These are phyloP conservation scores for Debaryomyces singareniensis DNA, from an alignment of 1,139 yeast genomes.

Conservation along the genomic window DNA sequence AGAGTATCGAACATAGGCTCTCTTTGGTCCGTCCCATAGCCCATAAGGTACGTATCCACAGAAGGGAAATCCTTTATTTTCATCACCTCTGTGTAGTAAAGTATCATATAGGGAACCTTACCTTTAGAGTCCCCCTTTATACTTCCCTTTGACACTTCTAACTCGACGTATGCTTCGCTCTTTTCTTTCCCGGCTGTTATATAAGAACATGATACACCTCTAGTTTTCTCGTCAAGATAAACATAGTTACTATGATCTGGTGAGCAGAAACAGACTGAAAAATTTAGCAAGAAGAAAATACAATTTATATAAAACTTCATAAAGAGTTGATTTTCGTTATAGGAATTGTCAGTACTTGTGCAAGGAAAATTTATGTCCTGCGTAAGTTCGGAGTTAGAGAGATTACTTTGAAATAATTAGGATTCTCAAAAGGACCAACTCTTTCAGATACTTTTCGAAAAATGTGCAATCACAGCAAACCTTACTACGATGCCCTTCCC, in stretches of 20 bases:
- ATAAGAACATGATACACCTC: slow-evolving; percentile 6
- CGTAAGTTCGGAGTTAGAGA: no score
- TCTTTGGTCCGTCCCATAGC: slow-evolving; percentile 7
- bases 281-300: neutral
- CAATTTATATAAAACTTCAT: neutral
- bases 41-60: slow-evolving; percentile 9
- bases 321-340: no score
- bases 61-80: slow-evolving; percentile 18
- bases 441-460: neutral
- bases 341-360: no score
- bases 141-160: slow-evolving; percentile 1
- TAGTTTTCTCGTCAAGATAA: slow-evolving; percentile 2
- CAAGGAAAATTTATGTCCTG: no score
- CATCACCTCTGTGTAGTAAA: slow-evolving; percentile 19
- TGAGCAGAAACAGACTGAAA: neutral
- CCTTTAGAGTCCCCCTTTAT: slow-evolving; percentile 2
- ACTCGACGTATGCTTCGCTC: slow-evolving; percentile 4
- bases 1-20: slow-evolving; percentile 8
- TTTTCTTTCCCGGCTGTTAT: slow-evolving; percentile 3
- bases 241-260: slow-evolving; percentile 1
- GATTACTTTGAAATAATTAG: no score
- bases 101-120: slow-evolving; percentile 19
- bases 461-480: slow-evolving; percentile 6
- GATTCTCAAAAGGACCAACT: neutral
- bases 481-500: slow-evolving; percentile 42